These are phyloP conservation scores for Amauroascus verrucosus DNA, from an alignment of 2,329 filamentous ascomycete species.

Conservation along the genomic window DNA sequence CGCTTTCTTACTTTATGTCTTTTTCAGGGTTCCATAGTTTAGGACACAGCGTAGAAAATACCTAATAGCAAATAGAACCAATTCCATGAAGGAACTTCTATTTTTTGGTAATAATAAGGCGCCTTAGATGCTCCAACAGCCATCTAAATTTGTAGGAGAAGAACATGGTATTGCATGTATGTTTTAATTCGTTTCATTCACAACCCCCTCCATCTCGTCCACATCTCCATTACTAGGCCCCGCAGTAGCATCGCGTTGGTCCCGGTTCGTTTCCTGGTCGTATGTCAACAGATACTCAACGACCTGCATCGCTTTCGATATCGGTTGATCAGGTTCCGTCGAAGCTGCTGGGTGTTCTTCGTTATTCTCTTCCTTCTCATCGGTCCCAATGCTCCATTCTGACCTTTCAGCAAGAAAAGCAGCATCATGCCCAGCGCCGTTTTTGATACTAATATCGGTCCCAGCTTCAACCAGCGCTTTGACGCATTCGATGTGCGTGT, in stretches of 20 bases:
- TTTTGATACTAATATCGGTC: constrained; percentile 66
- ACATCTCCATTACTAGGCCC: background rate
- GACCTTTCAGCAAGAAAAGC: constrained; percentile 63
- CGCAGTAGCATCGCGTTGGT: constrained; percentile 1
- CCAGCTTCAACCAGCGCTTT: constrained; percentile 66
- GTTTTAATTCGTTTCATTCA: background rate
- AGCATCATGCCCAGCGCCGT: constrained; percentile 73
- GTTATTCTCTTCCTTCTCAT: constrained; percentile 16
- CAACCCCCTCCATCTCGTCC: constrained; percentile 5
- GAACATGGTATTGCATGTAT: background rate
- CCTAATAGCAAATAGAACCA: too few species aligned
- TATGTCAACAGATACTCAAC: constrained; percentile 35
- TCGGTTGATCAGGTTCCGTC: constrained; percentile 11
- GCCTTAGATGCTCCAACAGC: background rate
- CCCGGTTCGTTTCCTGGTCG: constrained; percentile 25
- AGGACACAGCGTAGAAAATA: too few species aligned
- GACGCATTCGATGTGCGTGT: constrained; percentile 72
- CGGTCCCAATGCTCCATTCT: constrained; percentile 41
- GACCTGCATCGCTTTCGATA: constrained; percentile 32
- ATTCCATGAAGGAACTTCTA: background rate
- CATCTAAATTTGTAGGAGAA: background rate
- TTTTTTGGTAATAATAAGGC: background rate
- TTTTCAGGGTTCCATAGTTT: too few species aligned
- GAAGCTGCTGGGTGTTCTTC: constrained; percentile 13
- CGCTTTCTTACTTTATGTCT: too few species aligned